Evolutionary conservation across 2,329 filamentous ascomycete species (phyloP), one percentile per base, ranked within the genome.

Genomic region (Exophiala phaeomuriformis): DNA sequence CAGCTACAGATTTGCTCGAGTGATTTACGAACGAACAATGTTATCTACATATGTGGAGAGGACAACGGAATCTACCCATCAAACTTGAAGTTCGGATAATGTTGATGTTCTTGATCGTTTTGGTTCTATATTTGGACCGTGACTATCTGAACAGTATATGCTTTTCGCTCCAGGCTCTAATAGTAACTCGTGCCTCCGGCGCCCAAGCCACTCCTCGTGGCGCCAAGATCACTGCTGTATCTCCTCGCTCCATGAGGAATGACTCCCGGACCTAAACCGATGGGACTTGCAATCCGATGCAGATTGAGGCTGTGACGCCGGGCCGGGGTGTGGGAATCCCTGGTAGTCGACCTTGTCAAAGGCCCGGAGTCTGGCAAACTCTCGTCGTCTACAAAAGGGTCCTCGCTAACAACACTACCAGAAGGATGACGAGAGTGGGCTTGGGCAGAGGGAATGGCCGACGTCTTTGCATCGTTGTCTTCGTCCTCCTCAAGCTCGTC

Each of bases 211-310:
- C 59, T 61, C 40, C 61, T 61, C 2, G 59, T 63, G 7, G 61
- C 60, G 5, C 64, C 63, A 5, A 66, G 47, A 36, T 64, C 61
- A 53, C 59, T 64, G 47, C 64, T 66, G 47, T 63, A 62, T 44
- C 64, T 58, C n/a, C 59, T 49, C 9, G 51, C 60, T 8, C 57
- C 57, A 19, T 42, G 6, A 6, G 53, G 61, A 41, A 59, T 57
- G 39, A 65, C 43, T 5, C 58, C 59, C 0, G 59, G 51, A 36
- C 60, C 60, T 35, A 63, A 57, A 9, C 63, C 63, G 31, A 64
- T 59, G 4, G 64, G 63, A 57, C 64, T 65, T 4, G 59, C 53
- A 29, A 62, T 58, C 36, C 62, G 54, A 37, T 51, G 52, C 5
- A 60, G 42, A 36, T 59, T 53, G 8, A 52, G 52, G 37, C 56